Evolutionary conservation across 345 rosid species (phyloP).

Genomic region (Boechera divaricarpa): DNA sequence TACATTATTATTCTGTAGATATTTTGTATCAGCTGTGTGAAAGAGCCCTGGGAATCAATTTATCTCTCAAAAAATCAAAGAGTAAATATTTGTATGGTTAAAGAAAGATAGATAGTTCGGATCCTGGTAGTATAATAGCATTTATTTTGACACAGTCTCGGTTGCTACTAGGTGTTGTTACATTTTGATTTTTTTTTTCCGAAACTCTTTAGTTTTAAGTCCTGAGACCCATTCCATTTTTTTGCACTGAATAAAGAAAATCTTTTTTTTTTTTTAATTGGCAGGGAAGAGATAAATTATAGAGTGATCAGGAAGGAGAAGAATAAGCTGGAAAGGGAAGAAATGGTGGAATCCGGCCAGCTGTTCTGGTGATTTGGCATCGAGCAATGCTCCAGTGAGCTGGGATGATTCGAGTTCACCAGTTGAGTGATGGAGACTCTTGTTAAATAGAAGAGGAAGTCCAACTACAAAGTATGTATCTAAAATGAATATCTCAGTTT

Average conservation of each 20-base stretch:
- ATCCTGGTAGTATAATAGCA: neutral
- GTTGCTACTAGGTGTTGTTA: slow-evolving; percentile 13
- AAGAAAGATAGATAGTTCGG: neutral
- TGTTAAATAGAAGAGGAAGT: neutral
- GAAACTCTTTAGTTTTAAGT: neutral
- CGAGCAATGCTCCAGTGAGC: neutral
- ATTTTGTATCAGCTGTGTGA: slow-evolving; percentile 17
- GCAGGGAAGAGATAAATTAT: slow-evolving; percentile 11
- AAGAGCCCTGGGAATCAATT: neutral
- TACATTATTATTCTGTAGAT: slow-evolving; percentile 2
- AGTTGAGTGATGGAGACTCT: neutral
- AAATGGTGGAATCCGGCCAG: neutral
- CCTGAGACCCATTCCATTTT: neutral
- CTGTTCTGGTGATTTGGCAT: neutral
- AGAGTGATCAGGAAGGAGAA: neutral
- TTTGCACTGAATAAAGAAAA: neutral
- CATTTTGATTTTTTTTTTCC: neutral
- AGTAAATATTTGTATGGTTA: neutral
- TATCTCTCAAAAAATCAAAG: neutral
- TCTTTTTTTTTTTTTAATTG: neutral
- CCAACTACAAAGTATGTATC: neutral
- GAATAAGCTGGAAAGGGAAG: slow-evolving; percentile 3
- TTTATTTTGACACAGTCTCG: neutral
- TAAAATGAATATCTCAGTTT: neutral
- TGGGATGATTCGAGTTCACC: slow-evolving; percentile 2